Evolutionary conservation across 164 flowering plant species (phyloP), one percentile per base, ranked within the genome.

Genomic region (Dillenia suffruticosa): DNA sequence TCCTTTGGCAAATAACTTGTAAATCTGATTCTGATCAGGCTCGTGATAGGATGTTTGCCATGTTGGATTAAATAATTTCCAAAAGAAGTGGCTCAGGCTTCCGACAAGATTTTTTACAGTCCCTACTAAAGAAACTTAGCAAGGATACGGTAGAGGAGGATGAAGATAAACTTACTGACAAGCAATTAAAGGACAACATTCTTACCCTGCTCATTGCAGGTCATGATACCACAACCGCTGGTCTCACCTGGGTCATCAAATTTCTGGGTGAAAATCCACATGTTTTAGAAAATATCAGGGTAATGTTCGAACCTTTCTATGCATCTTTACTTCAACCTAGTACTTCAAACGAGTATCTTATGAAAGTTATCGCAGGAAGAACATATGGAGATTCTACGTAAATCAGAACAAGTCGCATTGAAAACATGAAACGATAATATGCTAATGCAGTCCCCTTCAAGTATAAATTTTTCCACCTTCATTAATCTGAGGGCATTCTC

Each of bases 171-270:
- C 82, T 86, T 46, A 74, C 91, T 9, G 91, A 86, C 59, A 46
- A 48, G 61, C 88, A 82, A 62, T 58, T 86, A 62, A 86, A 83
- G 76, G 91, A 83, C 72, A 86, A 83, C 58, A 77, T 86, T 65
- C 59, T 86, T 50, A 82, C 88, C 51, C 70, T 86, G 49, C 75
- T 86, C 17, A 64, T 83, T 63, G 88, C 91, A 9, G 91, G 91
- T 11, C 91, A 86, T 76, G 91, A 86, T 59, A 86, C 91, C 50
- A 83, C 91, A 11, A 86, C 85, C 45, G 91, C 91, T 43, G 86
- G 80, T 53, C 79, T 86, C 44, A 80, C 91, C 56, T 86, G 91
- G 88, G 59, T 83, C 64, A 70, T 81, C 66, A 82, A 83, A 65
- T 82, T 82, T 65, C 82, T 83, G 19, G 81, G 56, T 70, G 88